Percentiles rank a stretch among this genome's conserved stretches.
Conservation (phyloP, 805 yeast genomes). For the Brettanomyces naardenensis region DNA sequence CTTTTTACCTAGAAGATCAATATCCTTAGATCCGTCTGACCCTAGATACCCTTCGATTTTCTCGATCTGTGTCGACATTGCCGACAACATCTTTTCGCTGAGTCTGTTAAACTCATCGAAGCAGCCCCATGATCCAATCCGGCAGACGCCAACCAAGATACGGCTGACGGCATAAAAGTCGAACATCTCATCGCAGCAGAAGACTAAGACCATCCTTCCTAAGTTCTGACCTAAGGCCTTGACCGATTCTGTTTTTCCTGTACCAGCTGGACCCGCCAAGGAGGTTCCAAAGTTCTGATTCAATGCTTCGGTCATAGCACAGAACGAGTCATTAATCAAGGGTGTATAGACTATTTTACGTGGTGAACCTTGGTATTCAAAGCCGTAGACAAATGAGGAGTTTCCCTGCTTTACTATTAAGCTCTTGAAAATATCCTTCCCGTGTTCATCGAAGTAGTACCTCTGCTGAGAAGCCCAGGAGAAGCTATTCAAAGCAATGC, state of each 20-base stretch:
- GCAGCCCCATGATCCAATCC: slow-evolving; percentile 90
- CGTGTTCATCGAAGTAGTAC: slow-evolving; percentile 30
- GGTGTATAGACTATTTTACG: slow-evolving; percentile 75
- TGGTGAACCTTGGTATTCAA: slow-evolving; percentile 72
- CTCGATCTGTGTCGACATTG: slow-evolving; percentile 77
- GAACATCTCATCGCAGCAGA: slow-evolving; percentile 86
- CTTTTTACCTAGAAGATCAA: slow-evolving; percentile 36
- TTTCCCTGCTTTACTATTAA: slow-evolving; percentile 47
- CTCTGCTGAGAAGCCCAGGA: slow-evolving; percentile 48
- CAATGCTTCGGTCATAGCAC: slow-evolving; percentile 68
- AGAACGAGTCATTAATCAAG: slow-evolving; percentile 51
- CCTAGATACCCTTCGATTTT: slow-evolving; percentile 51
- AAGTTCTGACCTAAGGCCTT: slow-evolving; percentile 75
- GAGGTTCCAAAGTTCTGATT: slow-evolving; percentile 78
- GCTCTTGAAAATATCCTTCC: slow-evolving; percentile 14
- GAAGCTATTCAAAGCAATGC: slow-evolving; percentile 13
- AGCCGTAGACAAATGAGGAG: slow-evolving; percentile 55
- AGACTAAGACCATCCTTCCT: slow-evolving; percentile 78
- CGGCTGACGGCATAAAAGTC: slow-evolving; percentile 75
- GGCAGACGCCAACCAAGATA: slow-evolving; percentile 68
- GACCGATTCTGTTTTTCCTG: slow-evolving; percentile 90
- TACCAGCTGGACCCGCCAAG: slow-evolving; percentile 94
- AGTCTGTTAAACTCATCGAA: slow-evolving; percentile 92
- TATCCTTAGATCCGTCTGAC: slow-evolving; percentile 10
- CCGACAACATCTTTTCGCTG: slow-evolving; percentile 63